phyloP scores from a whole-genome alignment of 768 basidiomycete species.

The Paxillus ammoniavirescens region DNA sequence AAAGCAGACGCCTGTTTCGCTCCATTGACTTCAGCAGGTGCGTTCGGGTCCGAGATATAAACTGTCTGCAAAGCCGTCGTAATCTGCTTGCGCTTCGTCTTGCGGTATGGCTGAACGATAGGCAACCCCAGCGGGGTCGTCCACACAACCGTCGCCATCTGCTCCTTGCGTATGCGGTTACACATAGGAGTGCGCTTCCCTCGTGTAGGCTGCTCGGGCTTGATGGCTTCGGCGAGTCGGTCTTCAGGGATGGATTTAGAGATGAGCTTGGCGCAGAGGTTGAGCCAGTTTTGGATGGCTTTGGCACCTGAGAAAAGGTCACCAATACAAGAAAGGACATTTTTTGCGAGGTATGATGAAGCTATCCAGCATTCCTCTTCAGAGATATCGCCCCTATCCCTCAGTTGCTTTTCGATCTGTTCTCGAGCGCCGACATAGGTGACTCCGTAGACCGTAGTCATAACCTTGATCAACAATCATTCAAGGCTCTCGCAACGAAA shows the following conservation, averaged over 20 bases:
- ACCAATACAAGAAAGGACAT: slow-evolving; percentile 81
- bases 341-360: slow-evolving; percentile 76
- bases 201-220: slow-evolving; percentile 6
- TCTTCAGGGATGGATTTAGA: slow-evolving; percentile 80
- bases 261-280: slow-evolving; percentile 77
- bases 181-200: slow-evolving; percentile 22
- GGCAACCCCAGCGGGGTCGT: slow-evolving; percentile 94
- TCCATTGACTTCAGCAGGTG: slow-evolving; percentile 75
- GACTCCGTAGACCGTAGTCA: slow-evolving; percentile 99
- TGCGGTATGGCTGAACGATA: slow-evolving; percentile 95
- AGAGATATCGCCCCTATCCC: slow-evolving; percentile 68
- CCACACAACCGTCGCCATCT: slow-evolving; percentile 97
- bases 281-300: slow-evolving; percentile 90
- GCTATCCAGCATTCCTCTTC: slow-evolving; percentile 71
- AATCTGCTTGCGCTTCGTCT: slow-evolving; percentile 77
- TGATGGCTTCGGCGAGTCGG: slow-evolving; percentile 49
- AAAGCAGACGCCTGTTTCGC: slow-evolving; percentile 93
- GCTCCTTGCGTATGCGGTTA: slow-evolving; percentile 67
- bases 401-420: slow-evolving; percentile 89
- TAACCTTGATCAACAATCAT: slow-evolving; percentile 52
- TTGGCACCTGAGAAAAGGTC: slow-evolving; percentile 93
- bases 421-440: slow-evolving; percentile 90
- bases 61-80: slow-evolving; percentile 83
- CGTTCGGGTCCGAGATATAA: slow-evolving; percentile 84
- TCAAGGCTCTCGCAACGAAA: background rate